Evolutionary conservation across 225 moss, liverwort and hornwort species (phyloP).

Genomic region (Neckera pumila): DNA sequence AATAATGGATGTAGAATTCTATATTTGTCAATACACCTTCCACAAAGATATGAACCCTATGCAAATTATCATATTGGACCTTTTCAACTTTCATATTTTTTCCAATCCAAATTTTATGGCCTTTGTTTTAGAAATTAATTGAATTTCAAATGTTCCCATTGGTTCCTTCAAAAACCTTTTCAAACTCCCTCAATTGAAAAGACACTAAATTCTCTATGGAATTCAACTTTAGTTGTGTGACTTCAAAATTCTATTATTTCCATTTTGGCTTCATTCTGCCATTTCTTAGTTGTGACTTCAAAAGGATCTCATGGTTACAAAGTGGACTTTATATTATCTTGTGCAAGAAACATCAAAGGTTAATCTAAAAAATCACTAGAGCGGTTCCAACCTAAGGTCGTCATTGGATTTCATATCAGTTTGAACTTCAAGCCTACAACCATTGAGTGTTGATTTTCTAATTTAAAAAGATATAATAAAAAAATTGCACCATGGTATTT

Average conservation of each 20-base stretch:
- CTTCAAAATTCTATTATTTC: not conserved
- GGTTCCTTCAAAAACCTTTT: not conserved
- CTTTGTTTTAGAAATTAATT: not conserved
- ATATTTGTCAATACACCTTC: rapidly evolving
- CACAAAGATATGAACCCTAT: rapidly evolving
- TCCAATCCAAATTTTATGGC: not conserved
- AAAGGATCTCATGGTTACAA: no score
- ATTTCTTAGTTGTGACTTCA: no score
- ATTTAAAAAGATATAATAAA: not conserved
- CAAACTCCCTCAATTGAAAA: not conserved
- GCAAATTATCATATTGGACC: not conserved
- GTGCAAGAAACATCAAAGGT: no score
- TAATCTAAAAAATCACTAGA: no score
- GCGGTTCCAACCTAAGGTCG: not conserved
- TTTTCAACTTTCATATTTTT: not conserved
- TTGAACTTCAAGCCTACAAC: not conserved
- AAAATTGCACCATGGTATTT: not conserved
- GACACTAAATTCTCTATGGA: no score
- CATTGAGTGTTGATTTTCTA: not conserved
- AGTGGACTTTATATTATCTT: no score
- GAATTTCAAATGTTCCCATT: not conserved
- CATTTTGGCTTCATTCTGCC: no score
- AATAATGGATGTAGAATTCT: rapidly evolving
- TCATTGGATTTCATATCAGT: not conserved
- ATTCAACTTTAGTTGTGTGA: not conserved